phyloP scores from a whole-genome alignment of 1,284 basidiomycete species.

The Puccinia polysora region DNA sequence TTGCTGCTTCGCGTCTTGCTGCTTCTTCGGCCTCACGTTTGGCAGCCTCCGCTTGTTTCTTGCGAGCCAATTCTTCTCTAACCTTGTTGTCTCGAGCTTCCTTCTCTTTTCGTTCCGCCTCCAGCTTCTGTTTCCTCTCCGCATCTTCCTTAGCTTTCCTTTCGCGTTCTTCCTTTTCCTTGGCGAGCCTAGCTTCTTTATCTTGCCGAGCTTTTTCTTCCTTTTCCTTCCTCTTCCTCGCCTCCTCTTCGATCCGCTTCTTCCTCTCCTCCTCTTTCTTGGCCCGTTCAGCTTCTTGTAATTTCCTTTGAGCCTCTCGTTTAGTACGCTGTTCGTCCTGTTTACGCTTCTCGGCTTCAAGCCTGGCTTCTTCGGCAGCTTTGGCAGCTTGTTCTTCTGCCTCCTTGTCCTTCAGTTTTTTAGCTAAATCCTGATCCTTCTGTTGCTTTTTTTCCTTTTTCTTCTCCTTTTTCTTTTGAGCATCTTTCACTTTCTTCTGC shows the following conservation, averaged over 20 bases:
- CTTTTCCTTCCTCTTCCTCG: conserved; percentile 65
- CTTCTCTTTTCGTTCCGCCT: conserved; percentile 61
- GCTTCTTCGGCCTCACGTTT: conserved; percentile 41
- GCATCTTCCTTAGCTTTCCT: conserved; percentile 53
- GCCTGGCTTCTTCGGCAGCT: conserved; percentile 59
- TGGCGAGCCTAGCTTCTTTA: conserved; percentile 53
- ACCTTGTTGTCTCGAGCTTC: conserved; percentile 59
- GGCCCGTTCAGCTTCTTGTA: conserved; percentile 69
- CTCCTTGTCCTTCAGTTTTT: conserved; percentile 67
- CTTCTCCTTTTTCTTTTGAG: conserved; percentile 99
- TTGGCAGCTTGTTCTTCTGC: conserved; percentile 72
- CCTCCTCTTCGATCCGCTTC: conserved; percentile 58
- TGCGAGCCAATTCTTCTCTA: conserved; percentile 45
- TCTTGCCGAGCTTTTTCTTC: conserved; percentile 64
- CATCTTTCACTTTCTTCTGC: conserved; percentile 89
- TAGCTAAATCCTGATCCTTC: conserved; percentile 81
- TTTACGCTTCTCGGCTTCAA: conserved; percentile 60
- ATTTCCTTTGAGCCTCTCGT: conserved; percentile 69
- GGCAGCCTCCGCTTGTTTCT: conserved; percentile 45
- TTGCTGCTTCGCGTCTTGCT: conserved; percentile 47
- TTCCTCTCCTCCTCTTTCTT: conserved; percentile 57
- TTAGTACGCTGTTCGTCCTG: conserved; percentile 65
- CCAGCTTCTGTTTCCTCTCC: conserved; percentile 48
- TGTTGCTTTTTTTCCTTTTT: conserved; percentile 77
- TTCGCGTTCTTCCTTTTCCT: conserved; percentile 65